Base-by-base conservation (phyloP, 768 basidiomycete species). In the Kwoniella newhampshirensis region DNA sequence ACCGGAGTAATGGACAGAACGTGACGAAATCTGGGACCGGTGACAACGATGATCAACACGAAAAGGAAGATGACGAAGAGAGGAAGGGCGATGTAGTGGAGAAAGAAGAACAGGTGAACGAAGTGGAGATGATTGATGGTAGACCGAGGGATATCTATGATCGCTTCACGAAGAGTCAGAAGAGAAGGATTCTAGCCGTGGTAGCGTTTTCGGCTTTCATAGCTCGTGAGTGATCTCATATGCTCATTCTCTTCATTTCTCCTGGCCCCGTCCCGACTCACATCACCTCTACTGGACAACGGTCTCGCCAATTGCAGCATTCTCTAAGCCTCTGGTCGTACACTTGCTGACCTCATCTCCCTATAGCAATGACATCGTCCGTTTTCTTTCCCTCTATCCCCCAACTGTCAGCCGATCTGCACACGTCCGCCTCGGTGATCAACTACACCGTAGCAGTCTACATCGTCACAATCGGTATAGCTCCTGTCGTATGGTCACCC, bases 311-410 rank as follows among this genome's bases (percentile, higher is more conserved):
- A n/a, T n/a, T n/a, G n/a, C n/a, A n/a, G n/a, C n/a, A n/a, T n/a
- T n/a, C n/a, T n/a, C n/a, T n/a, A 13, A 11, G 36, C n/a, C n/a
- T 11, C 36, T 40, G 37, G n/a, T 51, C 37, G n/a, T 11, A 8
- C 36, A 18, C 25, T 7, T 39, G 12, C 18, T 12, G 12, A 40
- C 50, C n/a, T 8, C 37, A 32, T 23, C 62, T 36, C 66, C 17
- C 6, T 15, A 13, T 52, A 90, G 88, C 86, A 35, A 84, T 90
- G 57, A 83, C 86, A 0, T 78, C 82, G 6, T 85, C 83, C 0
- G 83, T 83, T 0, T 88, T 90, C 70, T 80, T 88, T 2, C 88
- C 88, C 0, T 84, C 84, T 0, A 86, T 90, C 53, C 87, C 87
- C 0, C 81, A 86, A 47, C 84, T 91, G 42, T 83, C 88, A 7